These are phyloP conservation scores for Phaeosphaeriaceae sp. DNA, from an alignment of 2,329 filamentous ascomycete genomes.

Conservation along the genomic window DNA sequence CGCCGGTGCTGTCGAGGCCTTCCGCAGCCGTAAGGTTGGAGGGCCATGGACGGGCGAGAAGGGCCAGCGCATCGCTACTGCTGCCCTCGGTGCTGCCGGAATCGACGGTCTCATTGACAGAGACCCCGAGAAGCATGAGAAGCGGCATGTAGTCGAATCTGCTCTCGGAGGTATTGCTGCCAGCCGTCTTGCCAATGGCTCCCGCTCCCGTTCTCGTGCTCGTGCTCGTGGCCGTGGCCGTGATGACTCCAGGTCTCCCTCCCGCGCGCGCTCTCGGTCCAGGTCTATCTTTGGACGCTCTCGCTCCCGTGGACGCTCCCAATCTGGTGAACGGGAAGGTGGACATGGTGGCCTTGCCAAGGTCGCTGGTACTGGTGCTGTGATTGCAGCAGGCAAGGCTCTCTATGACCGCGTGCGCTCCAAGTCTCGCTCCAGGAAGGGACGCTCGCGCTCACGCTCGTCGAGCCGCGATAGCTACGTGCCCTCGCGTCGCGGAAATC, in stretches of 20 bases:
- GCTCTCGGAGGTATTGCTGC: conserved; percentile 87
- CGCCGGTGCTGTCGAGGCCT: conserved; percentile 89
- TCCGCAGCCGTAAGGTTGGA: conserved; percentile 85
- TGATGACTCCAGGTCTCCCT: conserved; percentile 45
- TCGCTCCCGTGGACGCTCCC: conserved; percentile 53
- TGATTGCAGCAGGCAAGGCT: conserved; percentile 58
- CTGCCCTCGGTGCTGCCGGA: conserved; percentile 82
- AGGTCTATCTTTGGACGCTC: conserved; percentile 54
- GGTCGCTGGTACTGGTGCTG: conserved; percentile 56
- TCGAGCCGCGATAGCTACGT: conserved; percentile 60
- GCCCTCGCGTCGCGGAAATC: conserved; percentile 54
- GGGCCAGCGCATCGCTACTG: conserved; percentile 88
- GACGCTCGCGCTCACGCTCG: conserved; percentile 48
- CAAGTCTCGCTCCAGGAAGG: conserved; percentile 57
- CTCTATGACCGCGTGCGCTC: conserved; percentile 62
- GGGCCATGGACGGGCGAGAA: conserved; percentile 91
- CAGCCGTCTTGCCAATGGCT: conserved; percentile 83
- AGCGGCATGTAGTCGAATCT: conserved; percentile 82
- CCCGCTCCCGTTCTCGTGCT: conserved; percentile 65
- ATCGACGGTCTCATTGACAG: conserved; percentile 77
- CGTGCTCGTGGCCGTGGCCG: conserved; percentile 53
- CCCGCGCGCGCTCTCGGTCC: conserved; percentile 66
- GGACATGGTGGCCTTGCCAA: conserved; percentile 56
- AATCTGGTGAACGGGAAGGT: conserved; percentile 56
- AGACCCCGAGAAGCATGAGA: conserved; percentile 74